Evolutionary conservation across 805 yeast genomes (phyloP).

Genomic region (Jamesozyma piceae): DNA sequence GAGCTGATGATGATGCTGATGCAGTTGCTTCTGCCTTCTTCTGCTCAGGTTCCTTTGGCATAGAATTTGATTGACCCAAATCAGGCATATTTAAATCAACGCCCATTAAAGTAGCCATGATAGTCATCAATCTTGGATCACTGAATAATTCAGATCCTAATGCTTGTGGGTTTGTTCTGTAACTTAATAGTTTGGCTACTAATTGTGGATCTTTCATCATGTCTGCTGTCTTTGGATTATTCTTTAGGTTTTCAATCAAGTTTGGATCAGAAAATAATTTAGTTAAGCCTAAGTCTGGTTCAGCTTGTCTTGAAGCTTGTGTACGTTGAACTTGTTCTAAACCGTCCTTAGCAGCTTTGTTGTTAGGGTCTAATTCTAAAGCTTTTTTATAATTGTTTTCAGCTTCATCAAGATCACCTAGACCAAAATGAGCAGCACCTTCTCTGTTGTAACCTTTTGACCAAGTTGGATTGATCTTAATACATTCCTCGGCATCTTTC

Average conservation of each 20-base stretch:
- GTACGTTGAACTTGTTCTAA: constrained; percentile 60
- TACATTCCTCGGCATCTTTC: constrained; percentile 77
- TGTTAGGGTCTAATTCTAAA: constrained; percentile 66
- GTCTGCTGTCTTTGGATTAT: constrained; percentile 81
- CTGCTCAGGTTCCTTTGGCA: constrained; percentile 26
- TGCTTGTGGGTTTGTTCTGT: constrained; percentile 63
- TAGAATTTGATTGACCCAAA: constrained; percentile 21
- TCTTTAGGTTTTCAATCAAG: constrained; percentile 61
- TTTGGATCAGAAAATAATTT: constrained; percentile 74
- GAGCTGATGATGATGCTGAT: constrained; percentile 5
- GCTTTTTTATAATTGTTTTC: constrained; percentile 65
- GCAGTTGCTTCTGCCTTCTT: constrained; percentile 14
- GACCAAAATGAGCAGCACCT: constrained; percentile 89
- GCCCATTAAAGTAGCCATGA: constrained; percentile 80
- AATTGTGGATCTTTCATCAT: constrained; percentile 80
- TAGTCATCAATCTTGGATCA: constrained; percentile 82
- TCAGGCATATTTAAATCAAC: constrained; percentile 53
- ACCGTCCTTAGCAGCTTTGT: constrained; percentile 83
- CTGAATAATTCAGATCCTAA: constrained; percentile 58
- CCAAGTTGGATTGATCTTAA: constrained; percentile 76
- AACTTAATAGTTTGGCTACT: constrained; percentile 53
- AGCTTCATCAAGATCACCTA: constrained; percentile 71
- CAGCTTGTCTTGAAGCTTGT: constrained; percentile 38
- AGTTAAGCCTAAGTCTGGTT: constrained; percentile 69
- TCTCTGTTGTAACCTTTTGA: constrained; percentile 91